A percentile compares a stretch with the other conserved stretches of the same genome.
These are phyloP conservation scores for Cyberlindnera lachancei DNA, from an alignment of 805 yeast species.

Conservation along the genomic window DNA sequence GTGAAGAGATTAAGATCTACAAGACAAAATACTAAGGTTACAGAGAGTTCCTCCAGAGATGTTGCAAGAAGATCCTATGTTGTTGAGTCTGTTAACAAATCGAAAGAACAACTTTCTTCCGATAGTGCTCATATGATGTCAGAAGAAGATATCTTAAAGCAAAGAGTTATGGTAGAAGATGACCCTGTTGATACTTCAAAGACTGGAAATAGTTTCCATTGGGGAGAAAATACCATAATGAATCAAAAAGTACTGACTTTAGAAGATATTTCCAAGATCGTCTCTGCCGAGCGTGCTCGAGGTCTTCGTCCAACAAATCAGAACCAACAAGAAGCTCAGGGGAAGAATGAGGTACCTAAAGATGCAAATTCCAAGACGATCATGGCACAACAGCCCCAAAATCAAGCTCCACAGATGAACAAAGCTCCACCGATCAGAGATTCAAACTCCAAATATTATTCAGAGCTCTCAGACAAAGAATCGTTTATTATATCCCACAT, in stretches of 20 bases:
- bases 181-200: constrained; percentile 47
- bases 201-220: constrained; percentile 41
- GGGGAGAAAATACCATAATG: constrained; percentile 65
- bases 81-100: constrained; percentile 30
- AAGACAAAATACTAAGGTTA: constrained; percentile 55
- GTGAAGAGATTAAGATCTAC: constrained; percentile 69
- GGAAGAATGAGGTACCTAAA: constrained; percentile 16
- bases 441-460: constrained; percentile 40
- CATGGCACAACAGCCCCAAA: too few relatives aligned
- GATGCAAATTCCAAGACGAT: constrained; percentile 13
- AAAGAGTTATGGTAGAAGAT: constrained; percentile 24
- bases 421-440: constrained; percentile 11
- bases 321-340: constrained; percentile 16
- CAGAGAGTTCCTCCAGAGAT: constrained; percentile 42
- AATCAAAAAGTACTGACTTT: constrained; percentile 82
- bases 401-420: constrained; percentile 1
- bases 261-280: constrained; percentile 95
- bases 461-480: constrained; percentile 54
- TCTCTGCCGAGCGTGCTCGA: constrained; percentile 93
- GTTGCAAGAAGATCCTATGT: constrained; percentile 63
- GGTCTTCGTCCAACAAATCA: constrained; percentile 78
- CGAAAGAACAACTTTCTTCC: constrained; percentile 3
- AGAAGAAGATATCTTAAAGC: constrained; percentile 17
- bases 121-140: constrained; percentile 5
- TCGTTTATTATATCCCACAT: constrained; percentile 51